Base-by-base conservation (phyloP, 208 protist species). In the Leishmania tropica region DNA sequence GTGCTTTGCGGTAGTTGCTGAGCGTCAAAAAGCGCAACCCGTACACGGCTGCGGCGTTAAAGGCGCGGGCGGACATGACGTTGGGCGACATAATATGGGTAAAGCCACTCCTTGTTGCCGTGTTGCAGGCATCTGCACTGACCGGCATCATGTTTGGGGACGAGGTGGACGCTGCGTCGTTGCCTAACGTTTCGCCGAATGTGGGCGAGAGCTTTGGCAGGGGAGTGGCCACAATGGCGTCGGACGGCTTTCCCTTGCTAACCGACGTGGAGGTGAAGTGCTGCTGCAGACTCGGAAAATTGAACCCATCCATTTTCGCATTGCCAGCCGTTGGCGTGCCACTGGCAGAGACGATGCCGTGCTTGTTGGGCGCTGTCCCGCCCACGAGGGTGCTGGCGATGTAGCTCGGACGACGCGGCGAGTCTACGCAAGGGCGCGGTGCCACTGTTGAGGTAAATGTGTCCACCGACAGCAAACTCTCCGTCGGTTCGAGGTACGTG, bases 21-120 rank as follows among this genome's bases (percentile, higher is more conserved):
- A 96, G 37, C 13, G 87, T 91, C 53, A 90, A 76, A 62, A 97
- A 93, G 28, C 75, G 83, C 11, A 94, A 60, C 31, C 77, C 81
- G 62, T 83, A 78, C 37, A 83, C 81, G 51, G 80, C 81, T 37
- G 76, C 76, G 45, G 79, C 70, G 78, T 80, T 81, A 67, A 84
- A 80, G 47, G 74, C 78, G n/a, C 81, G 65, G 31, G 78, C 80
- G 6, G 79, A 79, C 75, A 83, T 75, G 2, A 81, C 78, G 19
- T 83, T 87, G 21, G 81, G 85, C 5, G 77, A 81, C 73, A 76
- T 64, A 24, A 42, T 73, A 6, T 79, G 76, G 17, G 75, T 42
- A 31, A 45, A 54, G 31, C 45, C n/a, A 47, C 60, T 47, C 19
- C 75, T 65, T 13, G 11, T 24, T 1, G 37, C 45, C 45, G 70